Percentiles rank a stretch among this genome's conserved stretches.
Evolutionary conservation across 176 grass and related monocot genomes (phyloP).

Genomic region (Oryza meyeriana): DNA sequence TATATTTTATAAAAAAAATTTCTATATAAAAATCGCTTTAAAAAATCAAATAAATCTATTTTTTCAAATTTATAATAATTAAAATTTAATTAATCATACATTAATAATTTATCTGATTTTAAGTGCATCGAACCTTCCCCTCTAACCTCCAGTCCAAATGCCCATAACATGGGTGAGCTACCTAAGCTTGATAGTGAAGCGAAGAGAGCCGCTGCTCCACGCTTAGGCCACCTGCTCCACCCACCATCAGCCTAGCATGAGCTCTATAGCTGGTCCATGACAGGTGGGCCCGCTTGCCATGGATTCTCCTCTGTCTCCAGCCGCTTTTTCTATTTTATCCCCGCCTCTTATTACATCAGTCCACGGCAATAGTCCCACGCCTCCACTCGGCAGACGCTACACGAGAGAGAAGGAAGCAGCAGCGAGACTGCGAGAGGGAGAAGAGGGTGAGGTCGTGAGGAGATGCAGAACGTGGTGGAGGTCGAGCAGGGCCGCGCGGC

Average conservation of each 20-base stretch:
- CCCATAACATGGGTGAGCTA: no score
- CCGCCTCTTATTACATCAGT: background rate
- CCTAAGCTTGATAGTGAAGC: background rate
- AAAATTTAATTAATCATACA: no score
- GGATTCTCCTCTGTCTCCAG: background rate
- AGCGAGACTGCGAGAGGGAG: no score
- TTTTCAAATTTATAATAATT: no score
- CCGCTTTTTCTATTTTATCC: conserved; percentile 27
- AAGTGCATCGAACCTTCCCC: no score
- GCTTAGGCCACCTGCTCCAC: conserved; percentile 15
- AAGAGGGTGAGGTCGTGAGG: background rate
- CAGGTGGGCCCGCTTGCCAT: conserved; percentile 14
- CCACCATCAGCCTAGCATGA: background rate
- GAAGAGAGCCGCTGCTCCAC: background rate
- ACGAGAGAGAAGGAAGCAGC: background rate
- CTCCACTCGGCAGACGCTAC: background rate
- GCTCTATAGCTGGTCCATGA: background rate
- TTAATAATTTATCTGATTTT: no score
- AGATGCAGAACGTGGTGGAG: conserved; percentile 83
- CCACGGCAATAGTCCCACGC: background rate
- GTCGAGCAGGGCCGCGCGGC: conserved; percentile 64
- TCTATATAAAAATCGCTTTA: no score
- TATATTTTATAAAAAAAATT: no score
- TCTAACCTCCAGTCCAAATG: no score
- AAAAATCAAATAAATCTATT: no score